These are phyloP conservation scores for Pleurotus ostreatus DNA, from an alignment of 768 basidiomycete genomes.

Conservation along the genomic window DNA sequence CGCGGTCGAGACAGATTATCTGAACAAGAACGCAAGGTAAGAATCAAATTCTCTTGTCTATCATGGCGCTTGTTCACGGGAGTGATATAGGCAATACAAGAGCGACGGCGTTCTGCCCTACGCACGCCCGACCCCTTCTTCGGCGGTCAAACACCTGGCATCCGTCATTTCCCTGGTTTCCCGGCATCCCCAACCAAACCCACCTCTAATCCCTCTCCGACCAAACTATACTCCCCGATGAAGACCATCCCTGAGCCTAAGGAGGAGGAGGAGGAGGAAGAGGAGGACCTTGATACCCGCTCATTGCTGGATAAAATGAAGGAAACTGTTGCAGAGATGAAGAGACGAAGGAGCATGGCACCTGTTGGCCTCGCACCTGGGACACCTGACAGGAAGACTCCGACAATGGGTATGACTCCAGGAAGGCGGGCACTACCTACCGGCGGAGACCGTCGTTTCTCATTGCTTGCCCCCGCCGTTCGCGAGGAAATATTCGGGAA, in stretches of 20 bases:
- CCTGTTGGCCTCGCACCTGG: constrained; percentile 10
- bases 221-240: not conserved
- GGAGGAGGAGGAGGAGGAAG: constrained; percentile 18
- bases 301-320: constrained; percentile 45
- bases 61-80: not conserved
- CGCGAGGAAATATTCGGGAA: constrained; percentile 2
- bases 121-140: constrained; percentile 32
- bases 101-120: constrained; percentile 57
- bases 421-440: constrained; percentile 16
- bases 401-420: constrained; percentile 11
- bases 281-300: constrained; percentile 34
- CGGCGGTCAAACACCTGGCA: constrained; percentile 11
- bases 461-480: constrained; percentile 20
- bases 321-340: constrained; percentile 45
- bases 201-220: constrained; percentile 12
- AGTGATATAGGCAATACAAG: constrained; percentile 49
- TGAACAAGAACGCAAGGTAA: constrained; percentile 45
- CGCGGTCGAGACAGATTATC: constrained; percentile 19
- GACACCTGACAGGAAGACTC: constrained; percentile 7
- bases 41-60: not conserved
- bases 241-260: constrained; percentile 2
- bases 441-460: constrained; percentile 17
- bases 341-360: constrained; percentile 36
- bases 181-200: constrained; percentile 23
- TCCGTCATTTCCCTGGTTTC: constrained; percentile 46